Percentiles rank a stretch among this genome's conserved stretches.
Conservation (phyloP, 2,329 filamentous ascomycete genomes). For the Remersonia thermophila region DNA sequence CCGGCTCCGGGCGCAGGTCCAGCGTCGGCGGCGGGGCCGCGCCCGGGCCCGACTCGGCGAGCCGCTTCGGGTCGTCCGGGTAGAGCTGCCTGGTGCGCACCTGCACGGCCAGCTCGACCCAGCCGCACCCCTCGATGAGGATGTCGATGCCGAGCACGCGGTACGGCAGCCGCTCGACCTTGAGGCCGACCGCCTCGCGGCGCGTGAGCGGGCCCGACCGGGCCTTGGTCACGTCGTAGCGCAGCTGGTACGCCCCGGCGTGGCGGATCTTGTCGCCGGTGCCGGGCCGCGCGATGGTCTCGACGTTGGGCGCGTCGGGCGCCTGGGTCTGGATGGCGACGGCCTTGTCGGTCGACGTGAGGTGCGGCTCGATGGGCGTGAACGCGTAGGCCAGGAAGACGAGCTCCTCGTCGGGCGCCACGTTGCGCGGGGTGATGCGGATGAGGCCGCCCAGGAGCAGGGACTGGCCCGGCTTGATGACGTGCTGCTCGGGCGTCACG, state of each 20-base stretch:
- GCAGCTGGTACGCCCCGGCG: slow-evolving; percentile 64
- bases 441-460: slow-evolving; percentile 78
- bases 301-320: slow-evolving; percentile 42
- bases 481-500: slow-evolving; percentile 58
- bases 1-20: slow-evolving; percentile 18
- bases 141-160: slow-evolving; percentile 71
- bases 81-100: slow-evolving; percentile 48
- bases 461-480: slow-evolving; percentile 64
- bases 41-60: slow-evolving; percentile 1
- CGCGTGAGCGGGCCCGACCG: slow-evolving; percentile 63
- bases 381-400: slow-evolving; percentile 78
- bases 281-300: slow-evolving; percentile 50
- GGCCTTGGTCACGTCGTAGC: slow-evolving; percentile 71
- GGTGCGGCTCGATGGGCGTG: slow-evolving; percentile 62
- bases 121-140: slow-evolving; percentile 82
- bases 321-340: slow-evolving; percentile 56
- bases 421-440: slow-evolving; percentile 65
- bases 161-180: slow-evolving; percentile 62
- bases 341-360: slow-evolving; percentile 72
- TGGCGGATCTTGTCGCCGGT: slow-evolving; percentile 46
- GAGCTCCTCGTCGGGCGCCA: slow-evolving; percentile 39
- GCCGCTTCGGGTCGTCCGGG: slow-evolving; percentile 10
- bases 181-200: slow-evolving; percentile 48
- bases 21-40: slow-evolving; percentile 15
- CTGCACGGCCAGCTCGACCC: slow-evolving; percentile 80